A percentile compares a stretch with the other conserved stretches of the same genome.
Evolutionary conservation across 1,284 basidiomycete species (phyloP).

Genomic region (Leccinum subfulvum): DNA sequence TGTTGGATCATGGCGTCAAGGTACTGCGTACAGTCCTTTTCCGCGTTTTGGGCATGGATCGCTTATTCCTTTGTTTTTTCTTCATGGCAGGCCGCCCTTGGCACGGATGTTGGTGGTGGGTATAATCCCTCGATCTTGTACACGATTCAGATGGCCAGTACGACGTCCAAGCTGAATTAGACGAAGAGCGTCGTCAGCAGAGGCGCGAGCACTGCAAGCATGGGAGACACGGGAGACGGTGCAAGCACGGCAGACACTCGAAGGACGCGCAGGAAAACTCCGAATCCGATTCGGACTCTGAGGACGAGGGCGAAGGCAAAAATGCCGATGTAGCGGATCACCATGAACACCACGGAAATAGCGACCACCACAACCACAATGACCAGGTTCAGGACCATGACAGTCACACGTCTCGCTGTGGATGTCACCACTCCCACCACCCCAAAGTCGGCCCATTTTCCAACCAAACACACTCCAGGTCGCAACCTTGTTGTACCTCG

Average conservation of each 20-base stretch:
- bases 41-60: background rate
- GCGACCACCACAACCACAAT: background rate
- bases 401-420: background rate
- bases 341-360: background rate
- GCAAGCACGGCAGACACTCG: background rate
- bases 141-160: conserved; percentile 77
- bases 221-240: conserved; percentile 3
- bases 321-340: background rate
- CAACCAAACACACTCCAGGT: conserved; percentile 62
- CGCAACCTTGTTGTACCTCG: conserved; percentile 80
- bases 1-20: conserved; percentile 86
- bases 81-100: conserved; percentile 64
- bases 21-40: conserved; percentile 38
- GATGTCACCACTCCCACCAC: background rate
- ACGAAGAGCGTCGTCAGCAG: conserved; percentile 13
- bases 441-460: conserved; percentile 41
- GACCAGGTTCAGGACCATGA: background rate
- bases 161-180: conserved; percentile 61
- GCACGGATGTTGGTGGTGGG: conserved; percentile 88
- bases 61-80: background rate
- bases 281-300: conserved; percentile 5
- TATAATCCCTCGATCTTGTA: conserved; percentile 81
- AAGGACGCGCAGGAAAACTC: background rate
- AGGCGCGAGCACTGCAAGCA: background rate
- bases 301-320: background rate